These are phyloP conservation scores for Pulveroboletus sp. DNA, from an alignment of 1,284 basidiomycete genomes.

Conservation along the genomic window DNA sequence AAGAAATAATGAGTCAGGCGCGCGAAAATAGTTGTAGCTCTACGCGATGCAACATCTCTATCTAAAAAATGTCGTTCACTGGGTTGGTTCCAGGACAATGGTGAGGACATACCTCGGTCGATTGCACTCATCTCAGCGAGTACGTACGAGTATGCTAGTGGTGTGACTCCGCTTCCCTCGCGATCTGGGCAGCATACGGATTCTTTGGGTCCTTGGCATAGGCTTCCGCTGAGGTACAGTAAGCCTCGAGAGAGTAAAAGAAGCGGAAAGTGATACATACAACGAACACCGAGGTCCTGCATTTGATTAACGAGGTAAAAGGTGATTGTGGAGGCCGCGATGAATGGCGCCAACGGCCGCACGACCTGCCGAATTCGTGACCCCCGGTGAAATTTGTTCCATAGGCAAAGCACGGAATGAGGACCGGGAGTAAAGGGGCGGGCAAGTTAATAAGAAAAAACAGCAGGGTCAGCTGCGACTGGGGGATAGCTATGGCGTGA, in stretches of 20 bases:
- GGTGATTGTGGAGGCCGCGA: constrained; percentile 61
- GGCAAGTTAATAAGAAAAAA: not conserved
- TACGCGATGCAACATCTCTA: constrained; percentile 24
- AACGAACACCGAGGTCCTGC: constrained; percentile 65
- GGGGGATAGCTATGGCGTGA: not conserved
- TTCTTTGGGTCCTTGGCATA: constrained; percentile 76
- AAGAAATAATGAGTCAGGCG: not conserved
- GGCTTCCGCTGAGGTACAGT: constrained; percentile 50
- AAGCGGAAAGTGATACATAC: constrained; percentile 47
- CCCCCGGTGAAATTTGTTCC: too few relatives aligned
- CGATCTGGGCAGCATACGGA: constrained; percentile 76
- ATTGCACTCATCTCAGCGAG: not conserved
- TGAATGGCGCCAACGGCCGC: constrained; percentile 77
- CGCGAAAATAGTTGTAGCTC: constrained; percentile 19
- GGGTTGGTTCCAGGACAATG: not conserved
- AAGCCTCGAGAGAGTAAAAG: not conserved
- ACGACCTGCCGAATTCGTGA: constrained; percentile 47
- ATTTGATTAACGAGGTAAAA: constrained; percentile 64
- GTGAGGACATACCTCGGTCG: constrained; percentile 5
- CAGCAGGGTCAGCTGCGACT: not conserved
- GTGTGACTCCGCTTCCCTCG: constrained; percentile 43
- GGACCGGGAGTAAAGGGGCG: not conserved
- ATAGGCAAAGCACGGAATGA: not conserved
- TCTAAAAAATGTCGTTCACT: not conserved
- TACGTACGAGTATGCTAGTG: constrained; percentile 23